phyloP scores from a whole-genome alignment of 2,329 filamentous ascomycete species.

The Sordariomycetes sp. region DNA sequence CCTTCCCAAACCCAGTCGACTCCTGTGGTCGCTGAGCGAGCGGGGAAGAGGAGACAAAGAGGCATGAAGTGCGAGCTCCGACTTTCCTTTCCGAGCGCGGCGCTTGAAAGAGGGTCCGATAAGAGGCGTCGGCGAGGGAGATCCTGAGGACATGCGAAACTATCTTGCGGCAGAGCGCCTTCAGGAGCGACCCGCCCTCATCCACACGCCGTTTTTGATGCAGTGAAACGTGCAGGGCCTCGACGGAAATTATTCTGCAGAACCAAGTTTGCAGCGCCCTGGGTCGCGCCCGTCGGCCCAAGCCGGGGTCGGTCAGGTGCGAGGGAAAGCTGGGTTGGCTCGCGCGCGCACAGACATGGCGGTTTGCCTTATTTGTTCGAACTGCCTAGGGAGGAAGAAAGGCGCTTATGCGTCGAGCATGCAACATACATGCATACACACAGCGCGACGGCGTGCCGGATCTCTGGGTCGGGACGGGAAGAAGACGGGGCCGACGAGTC shows the following conservation, averaged over 20 bases:
- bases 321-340: not conserved
- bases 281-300: not conserved
- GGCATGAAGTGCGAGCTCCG: not conserved
- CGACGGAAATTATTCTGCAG: not conserved
- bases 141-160: conserved; percentile 3
- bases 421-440: not conserved
- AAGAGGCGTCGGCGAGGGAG: not conserved
- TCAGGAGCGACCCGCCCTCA: not conserved
- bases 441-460: not conserved
- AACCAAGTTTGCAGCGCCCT: not conserved
- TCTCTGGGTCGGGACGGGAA: not conserved
- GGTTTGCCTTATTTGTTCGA: not conserved
- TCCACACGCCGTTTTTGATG: not conserved
- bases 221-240: not conserved
- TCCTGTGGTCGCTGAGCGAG: not conserved
- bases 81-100: not conserved
- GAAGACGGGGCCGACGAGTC: not conserved
- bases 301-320: not conserved
- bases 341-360: not conserved
- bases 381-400: not conserved
- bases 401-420: not conserved
- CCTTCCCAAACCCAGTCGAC: not conserved
- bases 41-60: not conserved
- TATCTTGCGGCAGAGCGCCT: not conserved
- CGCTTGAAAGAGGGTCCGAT: not conserved